phyloP scores from a whole-genome alignment of 1,284 basidiomycete species.

The Cryptococcus sp. region DNA sequence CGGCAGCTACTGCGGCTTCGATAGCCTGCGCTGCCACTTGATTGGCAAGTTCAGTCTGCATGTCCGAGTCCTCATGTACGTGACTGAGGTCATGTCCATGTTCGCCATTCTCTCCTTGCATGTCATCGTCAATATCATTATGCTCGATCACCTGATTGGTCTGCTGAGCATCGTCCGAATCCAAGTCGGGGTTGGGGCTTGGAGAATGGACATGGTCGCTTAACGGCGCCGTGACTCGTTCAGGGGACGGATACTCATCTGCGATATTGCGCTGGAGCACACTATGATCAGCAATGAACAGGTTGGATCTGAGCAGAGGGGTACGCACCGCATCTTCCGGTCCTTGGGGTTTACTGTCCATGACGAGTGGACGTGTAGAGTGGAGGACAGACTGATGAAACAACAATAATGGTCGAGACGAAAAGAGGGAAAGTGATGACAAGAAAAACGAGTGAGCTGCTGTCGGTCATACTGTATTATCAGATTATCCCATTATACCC shows the following conservation, averaged over 20 bases:
- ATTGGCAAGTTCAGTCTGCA: slow-evolving; percentile 39
- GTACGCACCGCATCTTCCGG: slow-evolving; percentile 26
- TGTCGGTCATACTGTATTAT: neutral
- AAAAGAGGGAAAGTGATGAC: slow-evolving; percentile 15
- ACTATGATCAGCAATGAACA: neutral
- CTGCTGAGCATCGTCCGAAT: neutral
- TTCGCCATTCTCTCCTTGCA: slow-evolving; percentile 4
- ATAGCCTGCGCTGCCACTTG: slow-evolving; percentile 43
- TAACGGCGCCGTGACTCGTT: slow-evolving; percentile 17
- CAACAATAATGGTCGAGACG: slow-evolving; percentile 7
- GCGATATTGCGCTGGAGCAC: slow-evolving; percentile 26
- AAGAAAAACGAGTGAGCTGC: slow-evolving; percentile 8
- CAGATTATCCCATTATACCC: neutral
- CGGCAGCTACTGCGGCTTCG: slow-evolving; percentile 31
- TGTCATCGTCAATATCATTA: neutral
- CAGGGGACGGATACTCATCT: slow-evolving; percentile 38
- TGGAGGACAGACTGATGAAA: slow-evolving; percentile 19
- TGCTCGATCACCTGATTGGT: neutral
- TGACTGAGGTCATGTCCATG: slow-evolving; percentile 11
- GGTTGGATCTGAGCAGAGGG: neutral
- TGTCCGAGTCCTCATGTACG: slow-evolving; percentile 26
- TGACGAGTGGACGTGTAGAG: slow-evolving; percentile 22
- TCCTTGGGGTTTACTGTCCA: slow-evolving; percentile 18
- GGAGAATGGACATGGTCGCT: slow-evolving; percentile 5
- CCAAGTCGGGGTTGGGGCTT: neutral